Evolutionary conservation across 2,329 filamentous ascomycete genomes (phyloP).

Genomic region (Phoma sp.): DNA sequence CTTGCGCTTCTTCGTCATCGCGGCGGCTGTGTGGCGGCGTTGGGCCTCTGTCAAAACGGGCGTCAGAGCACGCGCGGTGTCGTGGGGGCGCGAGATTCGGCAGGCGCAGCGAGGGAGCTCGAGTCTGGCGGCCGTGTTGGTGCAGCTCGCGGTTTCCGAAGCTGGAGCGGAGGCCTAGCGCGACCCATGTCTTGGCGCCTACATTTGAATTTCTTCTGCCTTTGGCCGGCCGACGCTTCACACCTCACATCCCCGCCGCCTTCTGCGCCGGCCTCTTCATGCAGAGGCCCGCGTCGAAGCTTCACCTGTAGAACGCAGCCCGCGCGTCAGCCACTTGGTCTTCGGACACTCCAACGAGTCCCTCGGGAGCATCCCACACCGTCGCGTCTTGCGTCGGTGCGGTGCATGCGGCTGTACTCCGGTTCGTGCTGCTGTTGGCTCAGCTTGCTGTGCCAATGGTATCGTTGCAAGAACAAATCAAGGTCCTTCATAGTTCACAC

Average conservation of each 20-base stretch:
- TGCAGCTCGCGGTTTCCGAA: constrained; percentile 29
- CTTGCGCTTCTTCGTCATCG: constrained; percentile 79
- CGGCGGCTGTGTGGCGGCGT: constrained; percentile 5
- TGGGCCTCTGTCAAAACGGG: neutral
- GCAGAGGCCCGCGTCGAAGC: constrained; percentile 1
- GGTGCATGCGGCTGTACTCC: constrained; percentile 53
- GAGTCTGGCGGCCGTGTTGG: constrained; percentile 4
- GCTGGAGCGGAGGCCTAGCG: constrained; percentile 28
- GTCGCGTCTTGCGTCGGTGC: constrained; percentile 57
- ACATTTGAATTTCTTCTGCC: constrained; percentile 20
- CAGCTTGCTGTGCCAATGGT: constrained; percentile 19
- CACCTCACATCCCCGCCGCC: neutral
- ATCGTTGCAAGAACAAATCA: constrained; percentile 56
- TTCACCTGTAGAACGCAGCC: constrained; percentile 30
- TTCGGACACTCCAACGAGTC: constrained; percentile 53
- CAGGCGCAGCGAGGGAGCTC: constrained; percentile 1
- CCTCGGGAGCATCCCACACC: constrained; percentile 54
- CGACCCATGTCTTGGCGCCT: constrained; percentile 20
- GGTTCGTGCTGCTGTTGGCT: constrained; percentile 43
- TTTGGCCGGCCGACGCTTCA: neutral
- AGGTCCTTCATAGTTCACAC: constrained; percentile 65
- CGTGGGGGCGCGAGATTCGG: neutral
- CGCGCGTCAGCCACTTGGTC: constrained; percentile 57
- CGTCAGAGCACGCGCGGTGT: neutral
- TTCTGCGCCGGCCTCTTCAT: constrained; percentile 4